Evolutionary conservation across 2,329 filamentous ascomycete species (phyloP).

Genomic region (Daldinia sp.): DNA sequence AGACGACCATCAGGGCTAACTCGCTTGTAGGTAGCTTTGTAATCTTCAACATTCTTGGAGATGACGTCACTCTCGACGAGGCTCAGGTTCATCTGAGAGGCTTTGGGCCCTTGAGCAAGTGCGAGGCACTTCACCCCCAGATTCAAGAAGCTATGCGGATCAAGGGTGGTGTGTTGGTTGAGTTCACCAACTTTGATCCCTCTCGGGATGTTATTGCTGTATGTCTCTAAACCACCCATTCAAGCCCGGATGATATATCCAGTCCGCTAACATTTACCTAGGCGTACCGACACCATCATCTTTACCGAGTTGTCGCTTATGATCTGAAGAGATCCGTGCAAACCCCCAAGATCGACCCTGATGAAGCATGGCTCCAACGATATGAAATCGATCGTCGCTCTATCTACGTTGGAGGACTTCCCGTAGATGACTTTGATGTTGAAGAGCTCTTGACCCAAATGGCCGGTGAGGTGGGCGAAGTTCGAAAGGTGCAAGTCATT

Average conservation of each 20-base stretch:
- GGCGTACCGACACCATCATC: conserved; percentile 48
- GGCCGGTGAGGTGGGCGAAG: conserved; percentile 41
- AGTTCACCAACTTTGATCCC: conserved; percentile 61
- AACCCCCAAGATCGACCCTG: conserved; percentile 36
- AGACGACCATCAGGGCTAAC: conserved; percentile 36
- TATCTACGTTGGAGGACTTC: conserved; percentile 48
- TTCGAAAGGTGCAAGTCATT: conserved; percentile 45
- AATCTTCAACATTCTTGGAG: conserved; percentile 53
- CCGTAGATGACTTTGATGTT: conserved; percentile 36
- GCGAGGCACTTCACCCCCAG: conserved; percentile 48
- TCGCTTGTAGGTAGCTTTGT: conserved; percentile 57
- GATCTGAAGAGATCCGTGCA: conserved; percentile 46
- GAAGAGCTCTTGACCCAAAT: conserved; percentile 40
- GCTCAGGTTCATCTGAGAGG: conserved; percentile 52
- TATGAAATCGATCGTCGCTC: conserved; percentile 49
- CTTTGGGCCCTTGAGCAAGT: conserved; percentile 55
- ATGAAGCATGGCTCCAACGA: conserved; percentile 44
- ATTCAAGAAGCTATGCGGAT: conserved; percentile 49
- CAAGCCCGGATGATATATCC: not conserved
- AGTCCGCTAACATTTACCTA: conserved; percentile 33
- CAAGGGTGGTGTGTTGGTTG: conserved; percentile 54
- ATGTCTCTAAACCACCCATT: conserved; percentile 41
- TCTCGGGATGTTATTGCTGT: conserved; percentile 59
- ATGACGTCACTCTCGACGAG: conserved; percentile 53
- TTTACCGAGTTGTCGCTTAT: conserved; percentile 45